Base-by-base conservation (phyloP, 495 filamentous ascomycete genomes). In the Podospora comata region DNA sequence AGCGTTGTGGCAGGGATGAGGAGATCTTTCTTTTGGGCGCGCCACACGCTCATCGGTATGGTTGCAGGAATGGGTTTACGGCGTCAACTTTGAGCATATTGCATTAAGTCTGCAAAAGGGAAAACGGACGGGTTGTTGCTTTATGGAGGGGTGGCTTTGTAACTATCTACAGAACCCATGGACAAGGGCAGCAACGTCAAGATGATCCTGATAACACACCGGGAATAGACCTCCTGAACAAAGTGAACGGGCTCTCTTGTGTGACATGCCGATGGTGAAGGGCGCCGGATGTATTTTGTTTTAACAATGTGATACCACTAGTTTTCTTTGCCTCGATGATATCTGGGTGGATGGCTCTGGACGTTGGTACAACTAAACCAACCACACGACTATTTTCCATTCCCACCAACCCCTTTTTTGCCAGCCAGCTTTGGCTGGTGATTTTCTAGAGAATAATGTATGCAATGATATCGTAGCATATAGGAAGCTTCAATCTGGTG, bases 31-130 rank as follows among this genome's bases (percentile, higher is more conserved):
- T 58, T 72, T 69, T 59, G 67, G 64, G 66, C 69, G 67, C 68
- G 59, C 70, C 65, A 71, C 73, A 72, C 68, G 67, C 66, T 66
- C 67, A 62, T 59, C 53, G 54, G 62, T 65, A 63, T 60, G 75
- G 66, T 74, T 74, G 70, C 69, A 70, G 70, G 75, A 70, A 75
- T 72, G 75, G 75, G 73, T 74, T 26, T 68, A 73, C 65, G 75
- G 75, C 75, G 75, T 77, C 75, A 74, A 70, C 70, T 71, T 73
- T 76, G 72, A 72, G 74, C 74, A 74, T 76, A 70, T 74, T 76
- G 72, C 72, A 77, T 77, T 75, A 65, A 77, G 71, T 71, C 70
- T 76, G 75, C 72, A 73, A 69, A 71, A 71, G 39, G 69, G 72
- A 70, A 70, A 68, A 68, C 48, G 75, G 74, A 71, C 68, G 68